A percentile compares a stretch with the other conserved stretches of the same genome.
phyloP scores from a whole-genome alignment of 768 basidiomycete species.

The Macrolepiota dolichaula region DNA sequence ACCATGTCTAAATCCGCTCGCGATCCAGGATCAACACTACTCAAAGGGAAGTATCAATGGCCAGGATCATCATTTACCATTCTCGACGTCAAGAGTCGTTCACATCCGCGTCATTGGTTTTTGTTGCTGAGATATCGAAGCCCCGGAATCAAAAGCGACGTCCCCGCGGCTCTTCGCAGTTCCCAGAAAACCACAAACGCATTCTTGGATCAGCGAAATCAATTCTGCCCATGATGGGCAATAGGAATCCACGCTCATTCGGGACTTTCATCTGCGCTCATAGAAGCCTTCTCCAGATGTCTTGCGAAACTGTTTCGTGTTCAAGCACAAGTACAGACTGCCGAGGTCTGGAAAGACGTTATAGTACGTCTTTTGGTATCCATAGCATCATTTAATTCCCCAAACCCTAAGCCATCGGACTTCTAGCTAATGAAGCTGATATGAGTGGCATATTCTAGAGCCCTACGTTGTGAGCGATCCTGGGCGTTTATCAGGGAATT shows the following conservation, averaged over 20 bases:
- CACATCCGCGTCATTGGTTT: neutral
- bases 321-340: neutral
- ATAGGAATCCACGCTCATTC: neutral
- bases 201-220: neutral
- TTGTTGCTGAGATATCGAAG: neutral
- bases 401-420: neutral
- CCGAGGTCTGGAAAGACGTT: neutral
- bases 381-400: neutral
- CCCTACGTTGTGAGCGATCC: neutral
- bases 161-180: neutral
- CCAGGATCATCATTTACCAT: neutral
- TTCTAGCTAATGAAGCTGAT: neutral
- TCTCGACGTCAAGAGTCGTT: neutral
- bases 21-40: neutral
- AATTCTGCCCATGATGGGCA: neutral
- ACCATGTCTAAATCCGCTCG: neutral
- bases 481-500: neutral
- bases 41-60: neutral
- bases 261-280: slow-evolving; percentile 1
- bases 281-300: neutral
- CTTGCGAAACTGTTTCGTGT: neutral
- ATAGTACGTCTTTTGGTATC: neutral
- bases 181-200: neutral
- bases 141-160: neutral
- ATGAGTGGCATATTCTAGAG: neutral